phyloP scores from a whole-genome alignment of 2,329 filamentous ascomycete species.

The Scedosporium apiospermum region DNA sequence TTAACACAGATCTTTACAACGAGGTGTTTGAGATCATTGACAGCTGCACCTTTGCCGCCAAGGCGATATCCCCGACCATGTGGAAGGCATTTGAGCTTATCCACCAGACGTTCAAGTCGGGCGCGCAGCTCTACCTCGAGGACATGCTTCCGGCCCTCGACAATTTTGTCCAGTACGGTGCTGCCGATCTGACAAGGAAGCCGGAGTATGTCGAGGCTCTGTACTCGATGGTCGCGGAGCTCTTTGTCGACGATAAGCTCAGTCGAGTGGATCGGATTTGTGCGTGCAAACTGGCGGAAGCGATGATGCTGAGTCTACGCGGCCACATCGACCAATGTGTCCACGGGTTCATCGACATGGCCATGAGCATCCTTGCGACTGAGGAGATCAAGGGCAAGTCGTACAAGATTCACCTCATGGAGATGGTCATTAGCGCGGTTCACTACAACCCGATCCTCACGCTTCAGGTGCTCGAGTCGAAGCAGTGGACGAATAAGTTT shows the following conservation, averaged over 20 bases:
- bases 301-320: conserved; percentile 90
- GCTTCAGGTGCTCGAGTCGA: conserved; percentile 78
- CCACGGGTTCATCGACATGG: conserved; percentile 78
- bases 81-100: conserved; percentile 98
- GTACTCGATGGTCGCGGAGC: conserved; percentile 88
- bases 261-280: conserved; percentile 92
- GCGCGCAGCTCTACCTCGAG: conserved; percentile 92
- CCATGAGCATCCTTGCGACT: conserved; percentile 70
- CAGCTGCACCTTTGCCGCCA: conserved; percentile 96
- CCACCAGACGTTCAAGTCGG: conserved; percentile 92
- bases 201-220: conserved; percentile 80
- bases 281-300: conserved; percentile 93
- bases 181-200: conserved; percentile 69
- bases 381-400: conserved; percentile 82
- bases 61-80: conserved; percentile 92
- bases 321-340: conserved; percentile 83
- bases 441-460: conserved; percentile 91
- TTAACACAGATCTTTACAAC: conserved; percentile 71
- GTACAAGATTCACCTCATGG: conserved; percentile 93
- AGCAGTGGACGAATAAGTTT: conserved; percentile 96
- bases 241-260: conserved; percentile 87
- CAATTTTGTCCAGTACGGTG: conserved; percentile 94
- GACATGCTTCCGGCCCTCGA: conserved; percentile 97
- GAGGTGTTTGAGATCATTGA: conserved; percentile 99
- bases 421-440: conserved; percentile 96